Evolutionary conservation across 148 eudicot species (phyloP), one percentile per base, ranked within the genome.

Genomic region (Rhododendron williamsianum): DNA sequence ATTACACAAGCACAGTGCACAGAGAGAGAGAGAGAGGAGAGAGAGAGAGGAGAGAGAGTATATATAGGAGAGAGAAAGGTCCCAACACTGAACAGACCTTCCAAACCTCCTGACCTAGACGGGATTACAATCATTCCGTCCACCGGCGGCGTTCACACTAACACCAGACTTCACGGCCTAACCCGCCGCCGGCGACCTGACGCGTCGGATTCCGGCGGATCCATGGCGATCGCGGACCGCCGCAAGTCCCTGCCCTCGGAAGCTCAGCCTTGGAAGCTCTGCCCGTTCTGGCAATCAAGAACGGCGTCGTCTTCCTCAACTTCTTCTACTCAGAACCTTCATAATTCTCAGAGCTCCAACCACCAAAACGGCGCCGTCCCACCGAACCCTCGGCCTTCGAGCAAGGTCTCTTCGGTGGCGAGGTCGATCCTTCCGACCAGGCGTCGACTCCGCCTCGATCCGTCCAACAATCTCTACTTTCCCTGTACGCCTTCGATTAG

Each of bases 391-490:
- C 83, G 84, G 2, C 48, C 89, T 78, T 30, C 81, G 49, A 88
- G 84, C 30, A 82, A 90, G 25, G 93, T 95, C 41, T 87, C 96
- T 25, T 91, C 95, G 11, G 93, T 93, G 36, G 96, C 96, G 5
- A 89, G 92, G 87, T 92, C 95, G 79, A 41, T 96, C 4, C 89
- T 96, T 23, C 98, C 96, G 15, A 86, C 90, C 15, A 86, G 92
- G 52, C 94, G 98, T 5, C 91, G 98, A 0, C 91, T 96, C 48
- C 89, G 89, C 63, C 93, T 96, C 79, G 98, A 96, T 92, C 98
- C 98, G n/a, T 86, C 98, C 9, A 91, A 72, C 79, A 90, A 92
- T 51, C 94, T 96, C n/a, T 93, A 89, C 87, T 96, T 96, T 84
- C 95, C 98, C 10, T 91, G 98, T 95, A 77, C 63, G 92, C 85